Conservation (phyloP, 306 rosid species). For the Gastrolobium bilobum region DNA sequence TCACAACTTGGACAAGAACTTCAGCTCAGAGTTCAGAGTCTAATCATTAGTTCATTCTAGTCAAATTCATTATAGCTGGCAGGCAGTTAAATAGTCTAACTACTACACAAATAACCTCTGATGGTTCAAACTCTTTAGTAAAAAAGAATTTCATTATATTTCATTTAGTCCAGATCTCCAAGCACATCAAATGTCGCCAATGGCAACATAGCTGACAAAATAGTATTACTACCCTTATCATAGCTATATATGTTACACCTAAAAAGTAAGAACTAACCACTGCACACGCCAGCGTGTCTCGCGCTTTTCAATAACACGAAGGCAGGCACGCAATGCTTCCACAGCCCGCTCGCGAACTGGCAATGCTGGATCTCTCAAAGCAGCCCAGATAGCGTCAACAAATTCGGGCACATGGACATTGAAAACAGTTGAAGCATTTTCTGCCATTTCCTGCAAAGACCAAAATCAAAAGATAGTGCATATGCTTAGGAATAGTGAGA, state of each 20-base stretch:
- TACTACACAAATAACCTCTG: conserved; percentile 1
- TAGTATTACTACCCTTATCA: conserved; percentile 13
- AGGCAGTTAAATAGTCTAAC: conserved; percentile 20
- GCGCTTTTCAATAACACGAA: conserved; percentile 92
- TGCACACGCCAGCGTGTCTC: conserved; percentile 99
- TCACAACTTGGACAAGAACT: conserved; percentile 7
- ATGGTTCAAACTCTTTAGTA: conserved; percentile 8
- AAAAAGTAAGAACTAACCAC: conserved; percentile 66
- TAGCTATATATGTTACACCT: conserved; percentile 10
- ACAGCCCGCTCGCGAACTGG: conserved; percentile 97
- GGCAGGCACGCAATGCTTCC: conserved; percentile 98
- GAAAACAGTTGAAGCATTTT: conserved; percentile 96
- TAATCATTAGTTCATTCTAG: conserved; percentile 6
- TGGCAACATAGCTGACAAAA: conserved; percentile 35
- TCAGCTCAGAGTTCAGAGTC: not conserved
- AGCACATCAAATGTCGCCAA: conserved; percentile 11
- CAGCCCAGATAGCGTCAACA: conserved; percentile 99
- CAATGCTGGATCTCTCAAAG: conserved; percentile 90
- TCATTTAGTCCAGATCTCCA: not conserved
- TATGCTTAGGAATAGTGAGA: not conserved
- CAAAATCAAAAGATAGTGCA: conserved; percentile 43
- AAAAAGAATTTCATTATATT: conserved; percentile 20
- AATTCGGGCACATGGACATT: conserved; percentile 98
- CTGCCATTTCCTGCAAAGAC: conserved; percentile 92
- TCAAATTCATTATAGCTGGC: conserved; percentile 27